These are phyloP conservation scores for Fomitopsis palustris DNA, from an alignment of 1,284 basidiomycete genomes.

Conservation along the genomic window DNA sequence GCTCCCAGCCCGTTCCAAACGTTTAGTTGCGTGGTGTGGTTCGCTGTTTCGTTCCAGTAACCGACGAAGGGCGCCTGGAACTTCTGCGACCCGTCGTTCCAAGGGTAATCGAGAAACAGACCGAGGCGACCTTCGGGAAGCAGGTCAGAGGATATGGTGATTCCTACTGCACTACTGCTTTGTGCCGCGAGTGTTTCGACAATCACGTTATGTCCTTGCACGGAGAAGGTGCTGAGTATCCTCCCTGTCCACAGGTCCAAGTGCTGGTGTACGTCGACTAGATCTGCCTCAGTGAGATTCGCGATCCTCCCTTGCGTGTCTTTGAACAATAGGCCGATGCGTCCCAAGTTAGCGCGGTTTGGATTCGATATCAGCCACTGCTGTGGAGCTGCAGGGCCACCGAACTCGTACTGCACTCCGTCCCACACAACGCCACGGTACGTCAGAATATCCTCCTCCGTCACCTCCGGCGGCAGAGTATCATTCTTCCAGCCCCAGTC, in stretches of 20 bases:
- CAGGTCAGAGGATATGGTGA: slow-evolving; percentile 40
- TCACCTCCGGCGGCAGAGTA: slow-evolving; percentile 41
- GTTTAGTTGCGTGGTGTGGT: slow-evolving; percentile 43
- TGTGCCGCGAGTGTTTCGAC: slow-evolving; percentile 43
- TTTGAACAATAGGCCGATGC: slow-evolving; percentile 45
- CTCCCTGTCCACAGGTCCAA: slow-evolving; percentile 56
- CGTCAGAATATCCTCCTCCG: slow-evolving; percentile 39
- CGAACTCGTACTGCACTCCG: slow-evolving; percentile 54
- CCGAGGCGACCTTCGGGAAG: slow-evolving; percentile 38
- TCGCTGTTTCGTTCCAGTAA: slow-evolving; percentile 40
- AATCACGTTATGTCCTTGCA: slow-evolving; percentile 31
- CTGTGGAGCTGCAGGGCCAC: slow-evolving; percentile 41
- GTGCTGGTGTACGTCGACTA: slow-evolving; percentile 36
- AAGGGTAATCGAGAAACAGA: slow-evolving; percentile 59
- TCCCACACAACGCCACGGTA: slow-evolving; percentile 49
- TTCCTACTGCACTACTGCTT: slow-evolving; percentile 36
- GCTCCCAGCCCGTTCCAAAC: slow-evolving; percentile 16
- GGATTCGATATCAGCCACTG: slow-evolving; percentile 59
- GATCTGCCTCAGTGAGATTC: slow-evolving; percentile 38
- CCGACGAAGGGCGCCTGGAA: slow-evolving; percentile 61
- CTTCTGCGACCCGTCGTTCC: slow-evolving; percentile 53
- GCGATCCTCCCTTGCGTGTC: slow-evolving; percentile 24
- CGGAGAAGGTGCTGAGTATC: slow-evolving; percentile 43
- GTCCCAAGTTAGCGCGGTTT: slow-evolving; percentile 53
- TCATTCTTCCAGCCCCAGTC: slow-evolving; percentile 66